Evolutionary conservation across 345 rosid species (phyloP).

Genomic region (Linum usitatissimum): DNA sequence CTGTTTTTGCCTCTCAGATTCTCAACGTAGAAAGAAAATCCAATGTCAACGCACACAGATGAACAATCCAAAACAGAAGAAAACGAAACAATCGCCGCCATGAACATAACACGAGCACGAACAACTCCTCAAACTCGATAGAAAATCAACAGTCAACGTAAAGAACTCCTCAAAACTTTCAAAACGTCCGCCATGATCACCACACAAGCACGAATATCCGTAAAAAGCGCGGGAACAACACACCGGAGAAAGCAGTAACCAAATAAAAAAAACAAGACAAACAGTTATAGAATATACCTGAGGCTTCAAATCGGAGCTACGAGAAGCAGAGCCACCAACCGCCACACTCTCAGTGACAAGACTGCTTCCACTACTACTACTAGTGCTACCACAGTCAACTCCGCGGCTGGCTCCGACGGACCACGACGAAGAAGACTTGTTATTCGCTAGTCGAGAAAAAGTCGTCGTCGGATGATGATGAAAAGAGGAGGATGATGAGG

Average conservation of each 20-base stretch:
- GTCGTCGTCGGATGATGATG: constrained; percentile 7
- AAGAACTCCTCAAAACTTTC: not conserved
- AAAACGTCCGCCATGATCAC: not conserved
- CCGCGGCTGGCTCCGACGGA: constrained; percentile 47
- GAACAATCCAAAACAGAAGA: not conserved
- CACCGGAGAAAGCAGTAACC: not conserved
- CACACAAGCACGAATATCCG: constrained; percentile 6
- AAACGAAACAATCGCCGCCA: not conserved
- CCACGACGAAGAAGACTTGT: constrained; percentile 15
- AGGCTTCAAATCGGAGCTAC: constrained; percentile 28
- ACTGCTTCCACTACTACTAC: not conserved
- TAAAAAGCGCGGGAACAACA: constrained; percentile 5
- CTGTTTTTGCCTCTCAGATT: not conserved
- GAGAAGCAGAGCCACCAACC: constrained; percentile 2
- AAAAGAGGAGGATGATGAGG: constrained; percentile 9
- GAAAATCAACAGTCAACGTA: not conserved
- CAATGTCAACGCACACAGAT: not conserved
- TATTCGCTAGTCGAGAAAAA: constrained; percentile 22
- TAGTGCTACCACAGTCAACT: constrained; percentile 19
- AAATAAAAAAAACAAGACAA: not conserved
- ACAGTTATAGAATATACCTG: constrained; percentile 28
- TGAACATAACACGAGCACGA: too few species aligned
- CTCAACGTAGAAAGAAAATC: not conserved
- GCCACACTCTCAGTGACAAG: not conserved
- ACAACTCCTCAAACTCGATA: too few species aligned